Evolutionary conservation across 805 yeast genomes (phyloP), one percentile per base, ranked within the genome.

Genomic region (Yamadazyma akitaensis): DNA sequence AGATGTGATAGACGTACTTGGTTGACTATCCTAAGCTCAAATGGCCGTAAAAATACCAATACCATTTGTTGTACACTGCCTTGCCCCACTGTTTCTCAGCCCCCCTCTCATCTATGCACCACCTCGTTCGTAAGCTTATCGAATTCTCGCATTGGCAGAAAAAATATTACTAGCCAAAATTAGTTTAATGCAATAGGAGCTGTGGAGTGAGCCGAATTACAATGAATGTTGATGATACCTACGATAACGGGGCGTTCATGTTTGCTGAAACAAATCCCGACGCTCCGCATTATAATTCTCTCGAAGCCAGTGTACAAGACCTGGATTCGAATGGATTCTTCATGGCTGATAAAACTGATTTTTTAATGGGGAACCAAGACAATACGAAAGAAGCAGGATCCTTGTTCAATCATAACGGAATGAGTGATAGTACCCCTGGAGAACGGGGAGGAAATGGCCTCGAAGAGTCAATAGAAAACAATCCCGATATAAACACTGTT

Each of bases 191-290:
- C 39, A 37, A 18, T 28, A 28, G 32, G 32, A 28, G 9, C 32
- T 12, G 32, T 28, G 32, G 32, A 28, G 32, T 28, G 13, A 37
- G 17, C 30, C 12, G 26, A n/a, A 28, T 30, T 34, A 33, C 24
- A 9, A 41, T 41, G 43, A 41, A 41, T 33, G 32, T 41, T 25
- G 24, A 41, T 41, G 43, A 41, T 31, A 24, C 28, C 28, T 41
- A 41, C 19, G 43, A 33, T 13, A 37, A 41, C 7, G 37, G 32
- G 32, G n/a, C 32, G n/a, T 41, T 14, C 32, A 33, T 31, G 38
- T 32, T 24, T 16, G 37, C 35, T 17, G 43, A 41, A n/a, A 31
- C 21, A 9, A 30, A 41, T n/a, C 14, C 43, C 26, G 41, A 33
- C 13, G 37, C 36, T 21, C 13, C 30, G 37, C 37, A 32, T 30